A percentile compares a stretch with the other conserved stretches of the same genome.
These are phyloP conservation scores for Cercis canadensis DNA, from an alignment of 306 rosid species.

Conservation along the genomic window DNA sequence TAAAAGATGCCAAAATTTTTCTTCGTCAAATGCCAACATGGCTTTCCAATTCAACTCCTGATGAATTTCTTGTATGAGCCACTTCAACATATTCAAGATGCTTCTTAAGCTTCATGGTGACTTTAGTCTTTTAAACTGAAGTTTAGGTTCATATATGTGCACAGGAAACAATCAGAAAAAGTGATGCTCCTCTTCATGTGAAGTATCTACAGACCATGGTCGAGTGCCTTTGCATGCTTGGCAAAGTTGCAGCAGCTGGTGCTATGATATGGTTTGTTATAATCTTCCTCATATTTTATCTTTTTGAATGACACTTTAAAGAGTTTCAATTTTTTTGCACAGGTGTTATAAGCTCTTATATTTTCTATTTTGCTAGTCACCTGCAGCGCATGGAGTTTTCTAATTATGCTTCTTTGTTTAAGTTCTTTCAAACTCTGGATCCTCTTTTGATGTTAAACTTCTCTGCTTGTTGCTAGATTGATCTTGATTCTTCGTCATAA, in stretches of 20 bases:
- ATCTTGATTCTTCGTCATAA: conserved; percentile 22
- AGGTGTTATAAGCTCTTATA: conserved; percentile 11
- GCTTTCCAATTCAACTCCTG: conserved; percentile 94
- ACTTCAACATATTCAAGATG: conserved; percentile 28
- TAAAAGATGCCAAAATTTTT: conserved; percentile 57
- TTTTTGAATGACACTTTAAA: conserved; percentile 23
- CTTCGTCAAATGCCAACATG: conserved; percentile 83
- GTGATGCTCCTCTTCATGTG: conserved; percentile 86
- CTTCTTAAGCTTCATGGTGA: conserved; percentile 33
- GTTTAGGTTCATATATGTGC: conserved; percentile 43
- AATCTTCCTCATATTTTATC: conserved; percentile 35
- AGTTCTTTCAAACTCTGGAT: conserved; percentile 12
- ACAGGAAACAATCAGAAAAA: conserved; percentile 88
- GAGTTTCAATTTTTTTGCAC: conserved; percentile 18
- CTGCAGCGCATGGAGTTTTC: conserved; percentile 2
- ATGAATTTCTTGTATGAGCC: conserved; percentile 92
- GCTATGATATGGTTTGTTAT: conserved; percentile 92
- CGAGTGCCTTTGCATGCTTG: conserved; percentile 96
- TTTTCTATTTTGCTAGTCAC: background rate
- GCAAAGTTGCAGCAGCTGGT: conserved; percentile 99
- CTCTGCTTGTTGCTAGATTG: conserved; percentile 22
- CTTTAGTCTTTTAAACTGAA: conserved; percentile 42
- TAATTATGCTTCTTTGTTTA: conserved; percentile 11
- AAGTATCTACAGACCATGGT: conserved; percentile 98
- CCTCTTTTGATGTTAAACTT: background rate